Evolutionary conservation across 805 yeast genomes (phyloP), one percentile per base, ranked within the genome.

Genomic region (Kodamaea jinghongensis): DNA sequence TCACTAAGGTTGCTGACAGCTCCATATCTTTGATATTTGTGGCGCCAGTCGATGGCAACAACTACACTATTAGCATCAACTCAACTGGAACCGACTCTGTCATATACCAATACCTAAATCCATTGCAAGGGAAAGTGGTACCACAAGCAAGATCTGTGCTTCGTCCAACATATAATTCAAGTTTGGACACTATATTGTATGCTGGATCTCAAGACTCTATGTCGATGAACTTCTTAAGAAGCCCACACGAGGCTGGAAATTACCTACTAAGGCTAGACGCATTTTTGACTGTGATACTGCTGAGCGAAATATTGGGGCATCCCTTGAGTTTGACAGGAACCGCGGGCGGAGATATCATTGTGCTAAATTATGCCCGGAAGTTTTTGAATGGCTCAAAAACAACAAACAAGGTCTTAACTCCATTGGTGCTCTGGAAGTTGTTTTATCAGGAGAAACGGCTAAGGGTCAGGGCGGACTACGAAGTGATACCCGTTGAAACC

Each of bases 301-400:
- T 55, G 33, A 56, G 68, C 6, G 62, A 59, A 38, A 39, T 49
- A n/a, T 46, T 66, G 13, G 62, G 63, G 6, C 73, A 67, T 38
- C 75, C 75, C 1, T 52, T 67, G 12, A 54, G 56, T 25, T 42
- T 68, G 4, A 52, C 55, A 12, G 69, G 70, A 1, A 60, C 57
- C 13, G 48, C 66, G 4, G 54, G 53, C 26, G 75, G 75, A 2
- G 67, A 64, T 17, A 52, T 70, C 4, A 50, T 54, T 20, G 51
- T 70, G 10, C 52, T 65, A 17, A 68, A 70, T 45, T 47, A 61
- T 15, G 61, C 70, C n/a, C 47, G 74, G 29, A 67, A 65, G 48
- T 50, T 63, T 14, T 48, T 68, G 13, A 54, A 60, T 17, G 63
- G 65, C 8, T 52, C 61, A 2, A 67, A 60, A 36, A 45, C 58